These are phyloP conservation scores for Sporisorium scitamineum DNA, from an alignment of 1,284 basidiomycete genomes.

Conservation along the genomic window DNA sequence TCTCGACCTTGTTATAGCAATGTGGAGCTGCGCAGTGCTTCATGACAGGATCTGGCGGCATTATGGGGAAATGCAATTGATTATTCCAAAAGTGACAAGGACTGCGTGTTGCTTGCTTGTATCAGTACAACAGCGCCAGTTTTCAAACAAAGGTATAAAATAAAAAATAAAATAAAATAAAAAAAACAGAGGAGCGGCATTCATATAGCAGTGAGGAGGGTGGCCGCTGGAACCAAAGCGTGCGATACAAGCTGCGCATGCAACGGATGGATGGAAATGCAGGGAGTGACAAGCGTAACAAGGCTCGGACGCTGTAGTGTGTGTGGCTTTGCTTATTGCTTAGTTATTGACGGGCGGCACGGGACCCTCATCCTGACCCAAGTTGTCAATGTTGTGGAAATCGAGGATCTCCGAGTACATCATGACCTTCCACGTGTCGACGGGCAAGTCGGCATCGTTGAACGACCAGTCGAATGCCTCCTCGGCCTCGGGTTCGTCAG, in stretches of 20 bases:
- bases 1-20: not conserved
- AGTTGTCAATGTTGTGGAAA: constrained; percentile 69
- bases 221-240: not conserved
- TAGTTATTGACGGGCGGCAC: constrained; percentile 51
- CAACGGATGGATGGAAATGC: not conserved
- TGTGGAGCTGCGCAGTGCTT: not conserved
- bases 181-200: not conserved
- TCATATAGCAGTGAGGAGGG: constrained; percentile 15
- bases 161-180: not conserved
- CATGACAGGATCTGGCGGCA: not conserved
- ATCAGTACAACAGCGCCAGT: constrained; percentile 14
- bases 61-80: constrained; percentile 7
- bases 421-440: constrained; percentile 97
- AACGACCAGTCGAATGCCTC: constrained; percentile 99
- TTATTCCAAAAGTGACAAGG: constrained; percentile 11
- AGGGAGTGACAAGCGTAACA: constrained; percentile 6
- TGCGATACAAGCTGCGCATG: not conserved
- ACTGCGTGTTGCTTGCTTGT: constrained; percentile 16
- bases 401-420: constrained; percentile 72
- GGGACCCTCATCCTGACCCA: constrained; percentile 56
- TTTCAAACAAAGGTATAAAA: constrained; percentile 10
- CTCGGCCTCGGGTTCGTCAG: constrained; percentile 92
- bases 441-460: constrained; percentile 99
- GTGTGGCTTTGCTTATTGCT: not conserved
- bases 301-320: not conserved